A percentile compares a stretch with the other conserved stretches of the same genome.
Conservation (phyloP, 805 yeast species). For the Candida cerambycidarum region DNA sequence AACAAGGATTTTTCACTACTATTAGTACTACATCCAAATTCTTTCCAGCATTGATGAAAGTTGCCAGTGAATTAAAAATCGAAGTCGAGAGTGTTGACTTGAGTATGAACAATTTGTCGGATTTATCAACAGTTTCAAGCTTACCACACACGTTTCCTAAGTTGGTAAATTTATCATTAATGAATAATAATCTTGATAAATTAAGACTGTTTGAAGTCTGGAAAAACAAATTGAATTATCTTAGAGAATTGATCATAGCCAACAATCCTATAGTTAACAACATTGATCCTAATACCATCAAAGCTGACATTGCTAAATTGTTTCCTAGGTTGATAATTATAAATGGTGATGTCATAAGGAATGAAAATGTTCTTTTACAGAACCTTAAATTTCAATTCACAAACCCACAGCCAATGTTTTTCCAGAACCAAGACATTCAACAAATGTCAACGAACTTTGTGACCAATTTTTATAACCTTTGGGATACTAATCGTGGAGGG, state of each 20-base stretch:
- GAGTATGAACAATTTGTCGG: constrained; percentile 58
- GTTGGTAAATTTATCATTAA: constrained; percentile 75
- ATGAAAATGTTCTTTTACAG: constrained; percentile 56
- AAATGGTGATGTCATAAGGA: constrained; percentile 77
- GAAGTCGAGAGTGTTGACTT: constrained; percentile 72
- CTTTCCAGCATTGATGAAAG: constrained; percentile 85
- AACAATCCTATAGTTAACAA: constrained; percentile 70
- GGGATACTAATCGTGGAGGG: constrained; percentile 79
- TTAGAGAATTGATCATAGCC: constrained; percentile 74
- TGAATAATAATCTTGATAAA: constrained; percentile 66
- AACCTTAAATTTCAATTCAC: constrained; percentile 57
- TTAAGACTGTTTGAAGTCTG: constrained; percentile 66
- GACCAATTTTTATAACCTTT: constrained; percentile 68
- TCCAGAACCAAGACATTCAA: constrained; percentile 74
- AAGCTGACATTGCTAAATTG: constrained; percentile 59
- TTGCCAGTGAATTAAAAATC: constrained; percentile 57
- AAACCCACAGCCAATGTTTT: constrained; percentile 65
- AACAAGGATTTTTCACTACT: constrained; percentile 64
- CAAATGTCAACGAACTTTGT: constrained; percentile 74
- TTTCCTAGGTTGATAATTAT: constrained; percentile 82
- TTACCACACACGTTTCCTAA: constrained; percentile 74
- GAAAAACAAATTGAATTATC: constrained; percentile 68
- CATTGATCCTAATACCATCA: constrained; percentile 40
- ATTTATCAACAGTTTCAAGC: constrained; percentile 57
- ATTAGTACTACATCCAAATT: constrained; percentile 70